Percentiles rank a stretch among this genome's conserved stretches.
Conservation (phyloP, 352 stramenopile species). For the Globisporangium sylvaticum region DNA sequence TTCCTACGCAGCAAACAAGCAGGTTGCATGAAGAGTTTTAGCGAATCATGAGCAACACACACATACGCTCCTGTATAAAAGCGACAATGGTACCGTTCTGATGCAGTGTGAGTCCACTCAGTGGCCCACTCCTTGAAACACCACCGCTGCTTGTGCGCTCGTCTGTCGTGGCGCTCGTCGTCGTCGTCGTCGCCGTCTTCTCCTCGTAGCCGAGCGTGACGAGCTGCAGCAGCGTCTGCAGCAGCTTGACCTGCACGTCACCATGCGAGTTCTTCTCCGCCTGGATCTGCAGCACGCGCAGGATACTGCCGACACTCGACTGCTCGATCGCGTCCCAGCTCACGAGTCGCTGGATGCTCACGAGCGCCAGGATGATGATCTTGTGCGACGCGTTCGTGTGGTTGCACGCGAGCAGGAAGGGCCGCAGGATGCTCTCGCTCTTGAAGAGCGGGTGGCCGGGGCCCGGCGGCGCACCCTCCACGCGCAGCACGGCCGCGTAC, state of each 20-base stretch:
- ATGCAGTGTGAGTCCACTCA: constrained; percentile 21
- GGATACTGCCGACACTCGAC: constrained; percentile 92
- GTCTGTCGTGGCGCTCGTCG: neutral
- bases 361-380: constrained; percentile 92
- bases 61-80: no score
- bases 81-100: constrained; percentile 12
- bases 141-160: constrained; percentile 1
- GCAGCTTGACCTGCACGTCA: constrained; percentile 86
- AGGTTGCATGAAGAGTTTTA: no score
- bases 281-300: constrained; percentile 95
- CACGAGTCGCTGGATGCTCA: constrained; percentile 93
- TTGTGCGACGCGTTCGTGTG: constrained; percentile 94
- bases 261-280: constrained; percentile 82
- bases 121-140: constrained; percentile 4
- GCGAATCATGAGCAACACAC: no score
- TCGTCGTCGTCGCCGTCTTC: constrained; percentile 14
- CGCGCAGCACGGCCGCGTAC: constrained; percentile 87
- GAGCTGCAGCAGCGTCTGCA: constrained; percentile 87
- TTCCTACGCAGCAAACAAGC: constrained; percentile 1
- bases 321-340: constrained; percentile 94
- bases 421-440: constrained; percentile 93
- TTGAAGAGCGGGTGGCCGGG: constrained; percentile 91
- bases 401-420: constrained; percentile 96
- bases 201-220: constrained; percentile 80
- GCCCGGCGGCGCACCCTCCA: constrained; percentile 65